These are phyloP conservation scores for Pichia cabralensis DNA, from an alignment of 805 yeast species.

Conservation along the genomic window DNA sequence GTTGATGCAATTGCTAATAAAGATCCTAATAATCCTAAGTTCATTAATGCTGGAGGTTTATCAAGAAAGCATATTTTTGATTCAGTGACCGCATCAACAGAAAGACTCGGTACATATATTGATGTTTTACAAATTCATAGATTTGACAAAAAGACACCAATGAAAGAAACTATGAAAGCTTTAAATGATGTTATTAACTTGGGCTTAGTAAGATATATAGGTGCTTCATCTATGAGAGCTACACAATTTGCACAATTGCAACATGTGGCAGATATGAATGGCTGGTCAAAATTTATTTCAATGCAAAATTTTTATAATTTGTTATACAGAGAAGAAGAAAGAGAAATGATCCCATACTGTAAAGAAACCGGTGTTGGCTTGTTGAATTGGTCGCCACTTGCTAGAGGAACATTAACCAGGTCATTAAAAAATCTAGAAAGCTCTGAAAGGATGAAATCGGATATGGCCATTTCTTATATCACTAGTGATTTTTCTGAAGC, in stretches of 20 bases:
- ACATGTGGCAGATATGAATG: slow-evolving; percentile 41
- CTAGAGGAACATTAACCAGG: slow-evolving; percentile 31
- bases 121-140: slow-evolving; percentile 52
- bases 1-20: slow-evolving; percentile 1
- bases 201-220: slow-evolving; percentile 44
- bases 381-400: slow-evolving; percentile 55
- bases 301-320: slow-evolving; percentile 51
- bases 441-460: slow-evolving; percentile 27
- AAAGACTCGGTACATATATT: slow-evolving; percentile 40
- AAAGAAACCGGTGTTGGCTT: slow-evolving; percentile 41
- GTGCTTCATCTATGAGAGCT: slow-evolving; percentile 53
- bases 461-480: slow-evolving; percentile 9
- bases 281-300: slow-evolving; percentile 47
- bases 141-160: slow-evolving; percentile 36
- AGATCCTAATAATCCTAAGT: slow-evolving; percentile 4
- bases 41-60: slow-evolving; percentile 29
- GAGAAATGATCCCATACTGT: slow-evolving; percentile 49
- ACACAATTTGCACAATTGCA: slow-evolving; percentile 45
- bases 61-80: slow-evolving; percentile 39
- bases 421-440: slow-evolving; percentile 1
- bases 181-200: slow-evolving; percentile 38
- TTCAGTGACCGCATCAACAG: slow-evolving; percentile 29
- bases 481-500: slow-evolving; percentile 13
- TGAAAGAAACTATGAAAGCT: slow-evolving; percentile 45
- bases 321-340: slow-evolving; percentile 50